Evolutionary conservation across 2,329 filamentous ascomycete species (phyloP).

Genomic region (Exophiala bonariae): DNA sequence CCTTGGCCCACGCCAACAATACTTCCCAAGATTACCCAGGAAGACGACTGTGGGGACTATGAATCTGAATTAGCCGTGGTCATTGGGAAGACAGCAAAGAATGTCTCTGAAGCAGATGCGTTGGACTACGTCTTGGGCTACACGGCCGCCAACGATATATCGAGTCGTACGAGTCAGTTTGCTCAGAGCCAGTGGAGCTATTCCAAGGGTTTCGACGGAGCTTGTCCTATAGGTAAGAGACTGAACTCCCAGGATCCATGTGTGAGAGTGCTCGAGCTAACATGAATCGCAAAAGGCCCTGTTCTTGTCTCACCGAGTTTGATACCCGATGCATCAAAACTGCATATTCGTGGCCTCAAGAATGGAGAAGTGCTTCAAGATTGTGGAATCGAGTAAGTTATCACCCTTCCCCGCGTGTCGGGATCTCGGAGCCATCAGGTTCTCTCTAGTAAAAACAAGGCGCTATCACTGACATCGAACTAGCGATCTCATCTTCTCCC

Average conservation of each 20-base stretch:
- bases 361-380: slow-evolving; percentile 41
- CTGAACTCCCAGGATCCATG: neutral
- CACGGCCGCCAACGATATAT: slow-evolving; percentile 42
- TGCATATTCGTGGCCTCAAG: slow-evolving; percentile 35
- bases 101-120: slow-evolving; percentile 39
- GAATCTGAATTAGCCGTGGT: slow-evolving; percentile 43
- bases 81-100: slow-evolving; percentile 37
- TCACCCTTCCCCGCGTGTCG: neutral
- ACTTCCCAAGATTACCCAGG: slow-evolving; percentile 36
- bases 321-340: slow-evolving; percentile 34
- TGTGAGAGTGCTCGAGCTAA: neutral
- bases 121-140: slow-evolving; percentile 43
- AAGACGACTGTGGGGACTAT: slow-evolving; percentile 42
- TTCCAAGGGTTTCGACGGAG: slow-evolving; percentile 42
- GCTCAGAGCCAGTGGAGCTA: slow-evolving; percentile 43
- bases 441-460: neutral
- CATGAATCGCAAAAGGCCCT: slow-evolving; percentile 38
- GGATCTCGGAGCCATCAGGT: neutral
- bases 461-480: neutral
- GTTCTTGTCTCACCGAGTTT: slow-evolving; percentile 33
- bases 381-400: slow-evolving; percentile 30
- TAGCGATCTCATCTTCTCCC: slow-evolving; percentile 40
- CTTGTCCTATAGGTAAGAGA: slow-evolving; percentile 32
- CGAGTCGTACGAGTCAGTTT: slow-evolving; percentile 39
- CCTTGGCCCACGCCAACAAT: slow-evolving; percentile 33